Conservation (phyloP, 768 basidiomycete species). For the Trametes cingulata region DNA sequence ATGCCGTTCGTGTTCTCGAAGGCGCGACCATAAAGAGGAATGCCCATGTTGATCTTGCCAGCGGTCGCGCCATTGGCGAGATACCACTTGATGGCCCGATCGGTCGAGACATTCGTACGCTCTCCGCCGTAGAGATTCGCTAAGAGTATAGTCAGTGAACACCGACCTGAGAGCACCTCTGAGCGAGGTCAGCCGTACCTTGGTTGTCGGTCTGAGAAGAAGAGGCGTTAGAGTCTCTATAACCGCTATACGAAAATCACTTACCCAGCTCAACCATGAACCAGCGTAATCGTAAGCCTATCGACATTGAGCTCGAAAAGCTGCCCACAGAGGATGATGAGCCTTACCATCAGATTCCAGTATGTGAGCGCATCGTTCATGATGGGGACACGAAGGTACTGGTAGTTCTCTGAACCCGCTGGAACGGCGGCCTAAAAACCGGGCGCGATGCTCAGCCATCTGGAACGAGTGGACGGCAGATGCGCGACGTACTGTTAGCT, state of each 20-base stretch:
- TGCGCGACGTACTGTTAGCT: slow-evolving; percentile 45
- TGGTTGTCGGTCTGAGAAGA: slow-evolving; percentile 46
- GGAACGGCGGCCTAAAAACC: slow-evolving; percentile 52
- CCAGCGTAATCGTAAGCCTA: slow-evolving; percentile 79
- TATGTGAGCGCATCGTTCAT: slow-evolving; percentile 68
- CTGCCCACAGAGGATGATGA: no score
- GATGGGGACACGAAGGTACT: slow-evolving; percentile 55
- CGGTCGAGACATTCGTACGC: slow-evolving; percentile 65
- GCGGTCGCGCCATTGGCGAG: slow-evolving; percentile 59
- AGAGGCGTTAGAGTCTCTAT: not conserved
- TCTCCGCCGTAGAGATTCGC: slow-evolving; percentile 71
- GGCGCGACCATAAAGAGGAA: slow-evolving; percentile 79
- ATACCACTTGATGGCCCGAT: slow-evolving; percentile 65
- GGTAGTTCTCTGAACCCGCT: slow-evolving; percentile 61
- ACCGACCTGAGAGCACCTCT: not conserved
- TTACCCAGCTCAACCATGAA: slow-evolving; percentile 55
- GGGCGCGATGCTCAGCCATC: no score
- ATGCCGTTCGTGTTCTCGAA: slow-evolving; percentile 72
- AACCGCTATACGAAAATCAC: not conserved
- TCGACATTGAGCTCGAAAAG: not conserved
- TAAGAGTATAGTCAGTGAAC: not conserved
- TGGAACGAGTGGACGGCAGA: not conserved
- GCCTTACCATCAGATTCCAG: slow-evolving; percentile 79
- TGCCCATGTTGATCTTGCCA: slow-evolving; percentile 69
- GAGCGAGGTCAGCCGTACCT: slow-evolving; percentile 8